Percentiles rank a stretch among this genome's conserved stretches.
Conservation (phyloP, 1,284 basidiomycete species). For the Microbotryomycetes sp. region DNA sequence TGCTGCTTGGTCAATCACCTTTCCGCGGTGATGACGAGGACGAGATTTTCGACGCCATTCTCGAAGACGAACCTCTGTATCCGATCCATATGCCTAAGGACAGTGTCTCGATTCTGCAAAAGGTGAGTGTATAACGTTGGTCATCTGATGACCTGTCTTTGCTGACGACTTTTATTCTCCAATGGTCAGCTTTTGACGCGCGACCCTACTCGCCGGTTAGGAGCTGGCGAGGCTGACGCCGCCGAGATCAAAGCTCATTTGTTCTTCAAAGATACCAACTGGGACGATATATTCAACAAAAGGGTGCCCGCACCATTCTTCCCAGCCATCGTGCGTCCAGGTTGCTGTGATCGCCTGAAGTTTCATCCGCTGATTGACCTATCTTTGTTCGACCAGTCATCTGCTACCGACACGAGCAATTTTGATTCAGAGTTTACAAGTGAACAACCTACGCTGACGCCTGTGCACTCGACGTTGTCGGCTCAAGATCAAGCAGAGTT, state of each 20-base stretch:
- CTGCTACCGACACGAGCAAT: conserved; percentile 57
- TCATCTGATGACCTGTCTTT: background rate
- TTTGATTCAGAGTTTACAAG: conserved; percentile 87
- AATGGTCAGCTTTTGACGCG: conserved; percentile 73
- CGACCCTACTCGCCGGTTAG: conserved; percentile 87
- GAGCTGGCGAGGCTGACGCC: conserved; percentile 86
- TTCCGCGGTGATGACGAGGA: conserved; percentile 99
- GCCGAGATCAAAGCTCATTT: conserved; percentile 96
- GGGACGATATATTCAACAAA: conserved; percentile 92
- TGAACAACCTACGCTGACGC: conserved; percentile 95
- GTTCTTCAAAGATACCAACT: conserved; percentile 97
- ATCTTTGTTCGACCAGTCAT: conserved; percentile 33
- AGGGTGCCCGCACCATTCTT: conserved; percentile 95
- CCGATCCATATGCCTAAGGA: conserved; percentile 99
- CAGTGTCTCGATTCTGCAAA: conserved; percentile 90
- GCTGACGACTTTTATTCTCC: background rate
- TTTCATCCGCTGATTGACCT: conserved; percentile 4
- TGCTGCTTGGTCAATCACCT: conserved; percentile 96
- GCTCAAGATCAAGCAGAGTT: conserved; percentile 90
- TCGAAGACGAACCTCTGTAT: conserved; percentile 97
- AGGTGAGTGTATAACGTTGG: conserved; percentile 52
- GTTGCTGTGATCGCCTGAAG: background rate
- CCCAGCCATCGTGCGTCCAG: conserved; percentile 77
- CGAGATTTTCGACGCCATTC: conserved; percentile 98
- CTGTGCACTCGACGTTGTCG: conserved; percentile 92